Evolutionary conservation across 805 yeast species (phyloP), one percentile per base, ranked within the genome.

Genomic region (Brettanomyces sp.): DNA sequence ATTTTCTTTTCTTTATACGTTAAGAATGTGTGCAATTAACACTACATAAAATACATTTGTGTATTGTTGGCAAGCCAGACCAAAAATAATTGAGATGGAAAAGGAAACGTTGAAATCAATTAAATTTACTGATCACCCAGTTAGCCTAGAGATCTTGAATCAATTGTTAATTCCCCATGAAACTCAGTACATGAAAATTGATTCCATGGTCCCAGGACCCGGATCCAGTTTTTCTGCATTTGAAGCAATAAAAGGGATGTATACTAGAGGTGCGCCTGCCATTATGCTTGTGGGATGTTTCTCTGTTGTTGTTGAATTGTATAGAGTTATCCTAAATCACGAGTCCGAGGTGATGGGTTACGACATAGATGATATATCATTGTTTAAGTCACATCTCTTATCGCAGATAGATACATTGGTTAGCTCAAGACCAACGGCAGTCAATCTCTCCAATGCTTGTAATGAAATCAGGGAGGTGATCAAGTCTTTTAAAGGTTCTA

Each of bases 221-320:
- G 95, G 89, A 2, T 82, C 70, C 12, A 13, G 33, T 7, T 58
- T 62, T 28, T 95, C 89, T 60, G 97, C 95, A 3, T 87, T 68
- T 64, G 72, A 73, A 18, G 95, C 85, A n/a, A 91, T 91, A 62
- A 82, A 80, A 58, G 72, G 72, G 47, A 91, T 91, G 99, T 89
- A 86, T 56, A 97, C 95, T 4, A 74, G 99, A 61, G 99, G 99
- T 36, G 99, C 99, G 0, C 99, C 99, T 0, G 98, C 98, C 1
- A 91, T 91, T 59, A 97, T 97, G 50, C 86, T 91, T 47, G 97
- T 91, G 3, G 98, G 96, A 4, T 80, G 89, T 1, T 73, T 90
- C 49, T 77, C 96, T 2, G 75, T 91, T 3, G 82, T 86, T 2
- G 79, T 85, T n/a, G 96, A 91, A 52, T 64, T 78, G 3, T 65